Evolutionary conservation across 148 eudicot species (phyloP), one percentile per base, ranked within the genome.

Genomic region (Camellia sinensis): DNA sequence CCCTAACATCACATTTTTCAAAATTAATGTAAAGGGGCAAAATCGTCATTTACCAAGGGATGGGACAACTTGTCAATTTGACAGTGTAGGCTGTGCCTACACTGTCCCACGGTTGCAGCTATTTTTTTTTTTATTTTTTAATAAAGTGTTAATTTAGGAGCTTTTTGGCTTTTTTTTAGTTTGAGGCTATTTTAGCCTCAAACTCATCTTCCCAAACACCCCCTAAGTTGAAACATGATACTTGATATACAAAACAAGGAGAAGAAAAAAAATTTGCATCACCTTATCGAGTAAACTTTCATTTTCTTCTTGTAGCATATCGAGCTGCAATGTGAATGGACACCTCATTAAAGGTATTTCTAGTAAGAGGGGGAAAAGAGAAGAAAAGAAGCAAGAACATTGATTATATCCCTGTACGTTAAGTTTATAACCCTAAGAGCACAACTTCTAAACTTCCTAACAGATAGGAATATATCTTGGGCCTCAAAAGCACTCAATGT

Each of bases 291-390:
- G 86, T 80, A 96, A 86, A 82, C 77, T 88, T 22, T 92, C 98
- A 84, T 96, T 93, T 89, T 93, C 99, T 84, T 93, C 97, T 80
- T 96, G 99, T 80, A 96, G 88, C 94, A 96, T 92, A 87, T 96
- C 99, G 81, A 96, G 85, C 99, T 96, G 94, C 91, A 92, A 85
- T 45, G 68, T 50, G 65, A 67, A 60, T 21, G 54, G 19, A 61
- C 59, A 76, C n/a, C 76, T 46, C 3, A 67, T 37, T 73, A 76
- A 70, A 37, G 65, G 73, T 11, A 70, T 9, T 64, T 53, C 56
- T 61, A 50, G 22, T 5, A 19, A 29, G 40, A 62, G 79, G 18
- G 11, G 3, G 71, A 62, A 0, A 29, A 44, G 2, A 56, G 37
- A 40, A 19, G 59, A 18, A 52, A 44, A 52, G 8, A 56, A 69